A percentile compares a stretch with the other conserved stretches of the same genome.
phyloP scores from a whole-genome alignment of 2,329 filamentous ascomycete species.

The Thielaviopsis euricoi region DNA sequence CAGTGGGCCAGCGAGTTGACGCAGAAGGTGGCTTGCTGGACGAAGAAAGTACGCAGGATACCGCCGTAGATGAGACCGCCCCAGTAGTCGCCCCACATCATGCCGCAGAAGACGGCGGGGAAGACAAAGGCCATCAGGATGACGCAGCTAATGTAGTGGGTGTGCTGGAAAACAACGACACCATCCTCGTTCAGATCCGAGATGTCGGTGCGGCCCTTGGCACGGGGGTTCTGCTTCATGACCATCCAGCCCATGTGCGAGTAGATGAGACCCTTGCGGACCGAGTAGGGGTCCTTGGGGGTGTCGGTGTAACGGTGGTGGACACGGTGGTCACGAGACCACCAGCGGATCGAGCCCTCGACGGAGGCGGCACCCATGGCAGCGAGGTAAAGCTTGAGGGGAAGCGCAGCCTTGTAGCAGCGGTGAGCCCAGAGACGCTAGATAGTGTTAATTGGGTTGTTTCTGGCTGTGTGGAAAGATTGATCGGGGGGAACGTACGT shows the following conservation, averaged over 20 bases:
- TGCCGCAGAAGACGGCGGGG: slow-evolving; percentile 57
- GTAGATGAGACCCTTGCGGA: slow-evolving; percentile 75
- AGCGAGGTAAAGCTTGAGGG: slow-evolving; percentile 68
- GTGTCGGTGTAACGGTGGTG: slow-evolving; percentile 89
- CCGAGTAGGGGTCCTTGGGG: slow-evolving; percentile 81
- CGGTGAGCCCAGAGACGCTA: slow-evolving; percentile 74
- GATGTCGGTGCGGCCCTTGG: slow-evolving; percentile 75
- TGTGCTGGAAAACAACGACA: slow-evolving; percentile 77
- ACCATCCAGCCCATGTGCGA: slow-evolving; percentile 75
- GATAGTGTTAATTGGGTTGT: slow-evolving; percentile 1
- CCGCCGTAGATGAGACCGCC: slow-evolving; percentile 76
- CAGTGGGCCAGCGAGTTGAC: slow-evolving; percentile 85
- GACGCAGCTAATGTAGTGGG: slow-evolving; percentile 68
- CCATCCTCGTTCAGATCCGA: slow-evolving; percentile 75
- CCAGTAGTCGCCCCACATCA: slow-evolving; percentile 65
- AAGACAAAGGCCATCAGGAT: slow-evolving; percentile 61
- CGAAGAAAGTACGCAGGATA: slow-evolving; percentile 74
- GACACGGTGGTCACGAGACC: slow-evolving; percentile 71
- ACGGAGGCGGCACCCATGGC: slow-evolving; percentile 69
- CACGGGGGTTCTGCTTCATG: slow-evolving; percentile 84
- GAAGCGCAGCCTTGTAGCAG: slow-evolving; percentile 61
- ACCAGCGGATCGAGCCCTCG: slow-evolving; percentile 77
- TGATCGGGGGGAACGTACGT: slow-evolving; percentile 2
- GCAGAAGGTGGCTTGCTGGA: slow-evolving; percentile 85
- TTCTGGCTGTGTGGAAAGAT: neutral